A percentile compares a stretch with the other conserved stretches of the same genome.
Evolutionary conservation across 2,329 filamentous ascomycete species (phyloP).

Genomic region (Colletotrichum agaves): DNA sequence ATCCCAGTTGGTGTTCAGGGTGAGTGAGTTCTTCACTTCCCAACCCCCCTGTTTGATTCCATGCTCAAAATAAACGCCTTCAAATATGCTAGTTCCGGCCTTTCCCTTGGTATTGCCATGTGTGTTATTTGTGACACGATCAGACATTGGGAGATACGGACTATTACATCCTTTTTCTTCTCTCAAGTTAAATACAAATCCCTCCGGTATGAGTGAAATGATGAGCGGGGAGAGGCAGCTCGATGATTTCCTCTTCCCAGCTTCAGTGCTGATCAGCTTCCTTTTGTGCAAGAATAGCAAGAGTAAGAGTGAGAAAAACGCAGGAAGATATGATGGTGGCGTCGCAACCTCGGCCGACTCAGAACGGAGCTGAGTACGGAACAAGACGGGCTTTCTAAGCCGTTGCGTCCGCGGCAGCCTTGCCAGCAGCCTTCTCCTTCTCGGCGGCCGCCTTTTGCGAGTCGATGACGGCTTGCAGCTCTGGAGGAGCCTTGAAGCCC

Average conservation of each 20-base stretch:
- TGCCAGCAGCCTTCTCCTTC: slow-evolving; percentile 41
- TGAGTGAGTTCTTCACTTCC: not conserved
- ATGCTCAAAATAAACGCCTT: slow-evolving; percentile 31
- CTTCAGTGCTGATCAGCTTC: not conserved
- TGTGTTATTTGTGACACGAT: not conserved
- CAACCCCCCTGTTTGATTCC: slow-evolving; percentile 17
- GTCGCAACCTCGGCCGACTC: not conserved
- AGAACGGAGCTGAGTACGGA: slow-evolving; percentile 29
- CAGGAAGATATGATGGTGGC: not conserved
- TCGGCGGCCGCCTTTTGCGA: slow-evolving; percentile 63
- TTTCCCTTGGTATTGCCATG: slow-evolving; percentile 21
- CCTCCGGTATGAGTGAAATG: slow-evolving; percentile 3
- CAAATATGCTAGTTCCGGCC: slow-evolving; percentile 34
- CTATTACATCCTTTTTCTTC: slow-evolving; percentile 3
- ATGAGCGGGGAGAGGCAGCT: not conserved
- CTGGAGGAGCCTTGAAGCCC: slow-evolving; percentile 76
- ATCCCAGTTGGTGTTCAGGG: slow-evolving; percentile 11
- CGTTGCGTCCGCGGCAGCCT: slow-evolving; percentile 40
- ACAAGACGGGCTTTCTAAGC: slow-evolving; percentile 18
- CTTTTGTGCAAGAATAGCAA: slow-evolving; percentile 26
- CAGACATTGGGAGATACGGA: slow-evolving; percentile 3
- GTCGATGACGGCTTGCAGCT: slow-evolving; percentile 67
- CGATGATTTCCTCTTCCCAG: not conserved
- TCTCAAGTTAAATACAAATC: slow-evolving; percentile 20
- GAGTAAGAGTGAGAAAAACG: not conserved